Percentiles rank a stretch among this genome's conserved stretches.
Evolutionary conservation across 768 basidiomycete genomes (phyloP).

Genomic region (Pleurotus pulmonarius): DNA sequence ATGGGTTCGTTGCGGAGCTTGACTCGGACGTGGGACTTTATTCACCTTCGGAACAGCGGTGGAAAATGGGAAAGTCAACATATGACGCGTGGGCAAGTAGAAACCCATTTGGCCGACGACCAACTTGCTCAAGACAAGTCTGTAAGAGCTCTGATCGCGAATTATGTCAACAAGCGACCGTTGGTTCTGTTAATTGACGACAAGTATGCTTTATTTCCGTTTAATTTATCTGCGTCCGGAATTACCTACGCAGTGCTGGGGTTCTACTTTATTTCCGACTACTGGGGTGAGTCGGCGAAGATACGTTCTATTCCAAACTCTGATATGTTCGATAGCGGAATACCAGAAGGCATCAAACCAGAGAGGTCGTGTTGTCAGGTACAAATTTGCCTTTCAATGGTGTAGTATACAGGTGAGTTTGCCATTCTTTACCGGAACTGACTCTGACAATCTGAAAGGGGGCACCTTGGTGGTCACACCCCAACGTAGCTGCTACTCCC

Average conservation of each 20-base stretch:
- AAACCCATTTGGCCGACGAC: slow-evolving; percentile 49
- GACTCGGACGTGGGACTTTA: slow-evolving; percentile 1
- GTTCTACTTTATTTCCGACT: slow-evolving; percentile 67
- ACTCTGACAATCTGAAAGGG: slow-evolving; percentile 24
- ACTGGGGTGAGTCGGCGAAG: slow-evolving; percentile 51
- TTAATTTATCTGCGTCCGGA: slow-evolving; percentile 46
- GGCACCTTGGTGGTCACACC: slow-evolving; percentile 41
- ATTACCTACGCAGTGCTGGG: slow-evolving; percentile 57
- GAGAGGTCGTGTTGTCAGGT: slow-evolving; percentile 58
- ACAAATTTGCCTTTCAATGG: slow-evolving; percentile 86
- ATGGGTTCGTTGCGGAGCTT: slow-evolving; percentile 53
- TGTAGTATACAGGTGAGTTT: slow-evolving; percentile 58
- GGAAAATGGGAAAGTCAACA: slow-evolving; percentile 63
- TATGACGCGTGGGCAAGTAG: slow-evolving; percentile 32
- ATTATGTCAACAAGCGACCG: slow-evolving; percentile 49
- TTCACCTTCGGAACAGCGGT: slow-evolving; percentile 38
- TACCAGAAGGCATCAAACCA: slow-evolving; percentile 48
- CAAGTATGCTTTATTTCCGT: slow-evolving; percentile 71
- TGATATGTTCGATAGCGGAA: slow-evolving; percentile 44
- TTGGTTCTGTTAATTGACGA: slow-evolving; percentile 72
- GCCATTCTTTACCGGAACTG: not conserved
- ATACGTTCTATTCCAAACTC: too few species aligned
- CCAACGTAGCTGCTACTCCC: not conserved
- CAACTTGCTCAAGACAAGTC: slow-evolving; percentile 69
- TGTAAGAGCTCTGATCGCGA: slow-evolving; percentile 63